phyloP scores from a whole-genome alignment of 257 asterid species.

The Ophiorrhiza pumila region DNA sequence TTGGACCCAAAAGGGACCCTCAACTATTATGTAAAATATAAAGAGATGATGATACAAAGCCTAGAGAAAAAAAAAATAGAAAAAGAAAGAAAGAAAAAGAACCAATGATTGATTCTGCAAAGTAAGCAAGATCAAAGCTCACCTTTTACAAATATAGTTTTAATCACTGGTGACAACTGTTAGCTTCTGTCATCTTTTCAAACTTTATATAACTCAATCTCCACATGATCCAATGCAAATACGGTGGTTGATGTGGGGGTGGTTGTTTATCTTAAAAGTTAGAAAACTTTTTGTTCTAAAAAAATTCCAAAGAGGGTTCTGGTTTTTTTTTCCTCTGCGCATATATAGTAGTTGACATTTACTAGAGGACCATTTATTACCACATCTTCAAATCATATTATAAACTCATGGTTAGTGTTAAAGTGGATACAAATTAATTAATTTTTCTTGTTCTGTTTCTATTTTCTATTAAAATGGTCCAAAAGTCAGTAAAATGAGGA shows the following conservation, averaged over 20 bases:
- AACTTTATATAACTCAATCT: constrained; percentile 41
- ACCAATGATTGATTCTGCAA: constrained; percentile 40
- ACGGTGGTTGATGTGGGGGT: constrained; percentile 56
- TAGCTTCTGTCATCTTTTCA: constrained; percentile 47
- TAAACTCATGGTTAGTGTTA: neutral
- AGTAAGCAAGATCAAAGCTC: constrained; percentile 37
- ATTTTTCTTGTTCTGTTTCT: neutral
- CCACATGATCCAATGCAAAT: constrained; percentile 58
- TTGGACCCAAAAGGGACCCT: constrained; percentile 26
- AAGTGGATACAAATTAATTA: neutral
- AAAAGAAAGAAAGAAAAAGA: too few relatives aligned
- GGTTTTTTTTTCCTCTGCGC: neutral
- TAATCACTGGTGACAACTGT: constrained; percentile 72
- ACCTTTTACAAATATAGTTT: constrained; percentile 24
- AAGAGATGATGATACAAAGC: too few relatives aligned
- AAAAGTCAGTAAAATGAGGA: too few relatives aligned
- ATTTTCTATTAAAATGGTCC: too few relatives aligned
- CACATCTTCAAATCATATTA: neutral
- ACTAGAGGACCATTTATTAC: neutral
- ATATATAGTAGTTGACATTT: neutral
- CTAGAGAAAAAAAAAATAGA: too few relatives aligned
- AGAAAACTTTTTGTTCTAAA: neutral
- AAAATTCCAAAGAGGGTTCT: neutral
- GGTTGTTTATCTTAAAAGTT: constrained; percentile 20
- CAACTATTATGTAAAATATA: constrained; percentile 16